These are phyloP conservation scores for Phalaenopsis equestris DNA, from an alignment of 106 monocot genomes.

Conservation along the genomic window DNA sequence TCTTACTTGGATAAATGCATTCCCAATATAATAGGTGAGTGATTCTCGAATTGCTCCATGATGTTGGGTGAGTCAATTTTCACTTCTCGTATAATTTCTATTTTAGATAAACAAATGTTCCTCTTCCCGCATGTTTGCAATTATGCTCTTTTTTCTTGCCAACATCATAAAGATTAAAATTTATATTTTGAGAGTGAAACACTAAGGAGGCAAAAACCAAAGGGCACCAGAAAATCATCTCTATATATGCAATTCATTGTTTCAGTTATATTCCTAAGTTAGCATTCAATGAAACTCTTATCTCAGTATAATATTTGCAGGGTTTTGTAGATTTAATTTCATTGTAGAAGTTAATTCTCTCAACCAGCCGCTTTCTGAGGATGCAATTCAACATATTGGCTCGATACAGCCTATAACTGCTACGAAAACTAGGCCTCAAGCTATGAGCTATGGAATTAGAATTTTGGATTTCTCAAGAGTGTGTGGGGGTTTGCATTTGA, in stretches of 20 bases:
- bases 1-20: not conserved
- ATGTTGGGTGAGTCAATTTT: not conserved
- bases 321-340: no score
- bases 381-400: no score
- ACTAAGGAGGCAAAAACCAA: not conserved
- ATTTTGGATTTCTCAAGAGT: no score
- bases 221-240: not conserved
- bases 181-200: not conserved
- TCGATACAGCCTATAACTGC: no score
- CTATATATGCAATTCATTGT: not conserved
- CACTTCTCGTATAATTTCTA: not conserved
- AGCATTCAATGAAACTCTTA: not conserved
- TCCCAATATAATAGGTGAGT: not conserved
- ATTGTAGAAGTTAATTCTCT: no score
- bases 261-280: not conserved
- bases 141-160: not conserved
- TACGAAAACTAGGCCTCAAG: no score
- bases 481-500: no score
- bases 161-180: not conserved
- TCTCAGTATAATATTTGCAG: not conserved
- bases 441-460: no score
- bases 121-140: not conserved
- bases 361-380: no score
- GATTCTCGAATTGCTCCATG: not conserved
- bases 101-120: not conserved